Percentiles rank a stretch among this genome's conserved stretches.
Evolutionary conservation across 352 stramenopile genomes (phyloP).

Genomic region (Pythium insidiosum): DNA sequence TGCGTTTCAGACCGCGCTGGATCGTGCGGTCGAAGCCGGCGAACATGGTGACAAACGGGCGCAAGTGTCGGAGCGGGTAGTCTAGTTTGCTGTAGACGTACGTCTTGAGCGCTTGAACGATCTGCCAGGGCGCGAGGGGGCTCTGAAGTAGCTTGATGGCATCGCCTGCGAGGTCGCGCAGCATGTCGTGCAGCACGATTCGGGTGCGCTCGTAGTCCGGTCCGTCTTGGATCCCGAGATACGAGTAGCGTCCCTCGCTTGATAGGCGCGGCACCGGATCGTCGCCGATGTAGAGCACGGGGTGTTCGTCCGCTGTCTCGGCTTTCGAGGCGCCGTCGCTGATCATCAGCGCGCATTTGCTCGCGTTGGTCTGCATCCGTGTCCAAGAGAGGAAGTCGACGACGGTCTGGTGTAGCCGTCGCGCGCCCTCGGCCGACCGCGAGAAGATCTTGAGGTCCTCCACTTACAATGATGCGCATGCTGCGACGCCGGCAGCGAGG

Average conservation of each 20-base stretch:
- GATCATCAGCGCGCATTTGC: neutral
- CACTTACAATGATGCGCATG: neutral
- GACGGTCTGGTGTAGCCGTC: constrained; percentile 1
- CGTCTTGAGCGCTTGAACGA: constrained; percentile 5
- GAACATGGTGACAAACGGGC: neutral
- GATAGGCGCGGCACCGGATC: neutral
- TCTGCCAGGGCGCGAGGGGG: constrained; percentile 3
- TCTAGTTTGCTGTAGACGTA: constrained; percentile 1
- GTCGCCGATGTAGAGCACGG: neutral
- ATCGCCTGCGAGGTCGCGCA: neutral
- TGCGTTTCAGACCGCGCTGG: neutral
- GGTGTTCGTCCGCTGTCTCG: constrained; percentile 6
- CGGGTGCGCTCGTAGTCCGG: constrained; percentile 1
- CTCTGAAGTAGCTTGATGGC: neutral
- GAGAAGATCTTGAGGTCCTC: constrained; percentile 18
- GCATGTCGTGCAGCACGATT: neutral
- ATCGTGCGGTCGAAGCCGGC: neutral
- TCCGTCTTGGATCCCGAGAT: constrained; percentile 4
- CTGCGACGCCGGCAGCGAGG: neutral
- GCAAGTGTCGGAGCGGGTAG: constrained; percentile 1
- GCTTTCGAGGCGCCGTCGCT: neutral
- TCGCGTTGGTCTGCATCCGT: neutral
- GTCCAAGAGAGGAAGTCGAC: neutral
- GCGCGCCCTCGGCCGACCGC: constrained; percentile 2
- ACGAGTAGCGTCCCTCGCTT: neutral